Evolutionary conservation across 2,329 filamentous ascomycete species (phyloP).

Genomic region (Septoria petroselini): DNA sequence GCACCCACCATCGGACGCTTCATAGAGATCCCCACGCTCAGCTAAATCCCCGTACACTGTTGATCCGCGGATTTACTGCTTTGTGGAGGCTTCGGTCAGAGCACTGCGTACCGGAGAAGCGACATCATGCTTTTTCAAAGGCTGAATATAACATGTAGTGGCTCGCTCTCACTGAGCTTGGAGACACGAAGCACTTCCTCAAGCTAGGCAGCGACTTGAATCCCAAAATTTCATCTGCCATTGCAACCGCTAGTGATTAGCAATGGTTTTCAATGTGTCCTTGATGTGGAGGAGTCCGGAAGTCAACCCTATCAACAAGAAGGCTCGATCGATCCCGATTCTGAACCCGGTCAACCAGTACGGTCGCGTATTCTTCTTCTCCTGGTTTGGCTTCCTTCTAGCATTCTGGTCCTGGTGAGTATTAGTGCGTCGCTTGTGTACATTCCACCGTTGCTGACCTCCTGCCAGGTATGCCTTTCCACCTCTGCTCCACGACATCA

Average conservation of each 20-base stretch:
- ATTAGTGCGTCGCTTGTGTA: not conserved
- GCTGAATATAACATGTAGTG: not conserved
- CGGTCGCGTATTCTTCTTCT: constrained; percentile 86
- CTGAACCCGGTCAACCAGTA: constrained; percentile 76
- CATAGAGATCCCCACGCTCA: constrained; percentile 4
- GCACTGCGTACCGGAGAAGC: constrained; percentile 24
- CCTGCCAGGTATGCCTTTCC: constrained; percentile 79
- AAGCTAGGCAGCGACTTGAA: not conserved
- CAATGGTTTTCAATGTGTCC: constrained; percentile 25
- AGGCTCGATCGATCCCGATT: constrained; percentile 74
- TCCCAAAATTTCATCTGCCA: not conserved
- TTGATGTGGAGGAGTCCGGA: constrained; percentile 57
- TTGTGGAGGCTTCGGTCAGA: constrained; percentile 15
- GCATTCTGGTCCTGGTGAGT: constrained; percentile 76
- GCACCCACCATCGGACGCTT: not conserved
- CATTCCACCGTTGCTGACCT: constrained; percentile 8
- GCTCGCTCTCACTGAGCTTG: not conserved
- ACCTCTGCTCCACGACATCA: constrained; percentile 73
- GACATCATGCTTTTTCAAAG: not conserved
- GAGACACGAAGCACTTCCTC: constrained; percentile 1
- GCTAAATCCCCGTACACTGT: constrained; percentile 8
- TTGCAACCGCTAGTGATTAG: not conserved
- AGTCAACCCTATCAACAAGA: constrained; percentile 79
- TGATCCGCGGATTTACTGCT: constrained; percentile 27
- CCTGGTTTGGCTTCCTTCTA: constrained; percentile 80